Conservation (phyloP, 441 rosid genomes). For the Gossypium aridum region DNA sequence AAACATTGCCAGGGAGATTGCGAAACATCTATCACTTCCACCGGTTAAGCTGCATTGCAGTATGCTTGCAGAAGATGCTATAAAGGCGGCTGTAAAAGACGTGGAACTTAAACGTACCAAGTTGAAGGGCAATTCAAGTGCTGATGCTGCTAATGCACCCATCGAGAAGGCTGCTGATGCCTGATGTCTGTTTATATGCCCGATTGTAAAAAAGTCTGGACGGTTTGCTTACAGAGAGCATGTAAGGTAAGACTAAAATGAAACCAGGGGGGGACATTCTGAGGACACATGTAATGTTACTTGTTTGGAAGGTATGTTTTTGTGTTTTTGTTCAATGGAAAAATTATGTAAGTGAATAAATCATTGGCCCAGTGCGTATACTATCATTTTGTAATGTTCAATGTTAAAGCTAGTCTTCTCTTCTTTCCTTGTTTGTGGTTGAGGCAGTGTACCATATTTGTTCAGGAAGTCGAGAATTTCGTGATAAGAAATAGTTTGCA, state of each 20-base stretch:
- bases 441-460: neutral
- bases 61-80: slow-evolving; percentile 98
- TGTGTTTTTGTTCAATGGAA: neutral
- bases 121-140: slow-evolving; percentile 15
- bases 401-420: neutral
- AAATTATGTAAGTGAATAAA: neutral
- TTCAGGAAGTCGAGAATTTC: neutral
- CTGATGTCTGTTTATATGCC: neutral
- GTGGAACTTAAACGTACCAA: slow-evolving; percentile 57
- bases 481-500: neutral
- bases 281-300: neutral
- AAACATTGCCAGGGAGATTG: slow-evolving; percentile 56
- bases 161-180: slow-evolving; percentile 47
- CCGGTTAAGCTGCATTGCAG: slow-evolving; percentile 98
- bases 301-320: neutral
- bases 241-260: neutral
- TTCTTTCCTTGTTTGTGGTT: neutral
- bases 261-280: neutral
- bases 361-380: neutral
- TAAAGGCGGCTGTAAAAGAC: slow-evolving; percentile 93
- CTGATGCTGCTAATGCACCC: slow-evolving; percentile 8
- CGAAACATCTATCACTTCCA: slow-evolving; percentile 90
- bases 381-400: neutral
- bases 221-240: neutral
- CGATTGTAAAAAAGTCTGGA: neutral